Evolutionary conservation across 208 protist species (phyloP).

Genomic region (Crithidia acanthocephali): DNA sequence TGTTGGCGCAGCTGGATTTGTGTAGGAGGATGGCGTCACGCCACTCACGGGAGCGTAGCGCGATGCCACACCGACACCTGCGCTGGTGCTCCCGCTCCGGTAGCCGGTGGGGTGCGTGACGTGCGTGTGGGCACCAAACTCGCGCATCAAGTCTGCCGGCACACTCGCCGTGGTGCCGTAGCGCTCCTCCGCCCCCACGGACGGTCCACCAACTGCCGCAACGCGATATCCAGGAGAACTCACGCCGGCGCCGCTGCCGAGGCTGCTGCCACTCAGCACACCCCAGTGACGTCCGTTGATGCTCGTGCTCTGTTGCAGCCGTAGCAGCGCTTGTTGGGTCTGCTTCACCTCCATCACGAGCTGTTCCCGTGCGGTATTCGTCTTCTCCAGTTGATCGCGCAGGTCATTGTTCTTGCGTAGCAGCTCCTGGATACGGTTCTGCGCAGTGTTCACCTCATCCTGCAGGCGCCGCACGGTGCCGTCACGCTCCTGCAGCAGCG

Average conservation of each 20-base stretch:
- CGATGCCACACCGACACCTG: not conserved
- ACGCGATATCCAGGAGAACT: not conserved
- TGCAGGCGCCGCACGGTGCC: conserved; percentile 35
- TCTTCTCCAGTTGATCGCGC: conserved; percentile 68
- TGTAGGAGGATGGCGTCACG: too few relatives aligned
- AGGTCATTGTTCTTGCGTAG: conserved; percentile 67
- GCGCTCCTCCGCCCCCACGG: conserved; percentile 7
- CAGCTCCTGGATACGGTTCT: conserved; percentile 44
- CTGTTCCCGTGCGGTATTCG: conserved; percentile 62
- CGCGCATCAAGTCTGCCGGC: conserved; percentile 25
- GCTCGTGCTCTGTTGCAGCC: conserved; percentile 80
- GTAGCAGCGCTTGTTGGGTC: conserved; percentile 76
- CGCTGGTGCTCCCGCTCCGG: not conserved
- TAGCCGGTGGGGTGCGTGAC: not conserved
- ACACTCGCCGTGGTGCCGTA: not conserved
- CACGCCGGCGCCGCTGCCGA: not conserved
- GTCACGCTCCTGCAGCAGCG: conserved; percentile 64
- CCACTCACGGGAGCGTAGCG: not conserved
- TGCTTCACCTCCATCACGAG: conserved; percentile 78
- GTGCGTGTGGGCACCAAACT: conserved; percentile 26
- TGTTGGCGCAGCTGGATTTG: not conserved
- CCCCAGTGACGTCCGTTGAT: conserved; percentile 74
- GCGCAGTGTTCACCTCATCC: conserved; percentile 50
- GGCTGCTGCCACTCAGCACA: conserved; percentile 24
- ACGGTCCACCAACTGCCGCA: not conserved